Percentiles rank a stretch among this genome's conserved stretches.
Conservation (phyloP, 192 early-diverging fungal genomes). For the Gamsiella multidivaricata region DNA sequence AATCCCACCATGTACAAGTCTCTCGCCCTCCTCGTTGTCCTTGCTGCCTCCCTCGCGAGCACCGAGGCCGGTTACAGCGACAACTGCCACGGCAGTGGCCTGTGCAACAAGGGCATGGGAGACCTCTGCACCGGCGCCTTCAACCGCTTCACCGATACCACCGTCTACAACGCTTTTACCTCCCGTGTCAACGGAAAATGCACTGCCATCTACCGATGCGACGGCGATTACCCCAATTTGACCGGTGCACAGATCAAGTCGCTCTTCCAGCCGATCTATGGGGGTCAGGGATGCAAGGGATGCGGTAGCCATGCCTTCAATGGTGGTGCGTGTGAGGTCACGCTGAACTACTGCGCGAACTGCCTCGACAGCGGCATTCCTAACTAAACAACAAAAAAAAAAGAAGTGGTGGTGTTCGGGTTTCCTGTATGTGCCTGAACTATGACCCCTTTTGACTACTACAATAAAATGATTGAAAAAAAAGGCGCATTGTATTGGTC, state of each 20-base stretch:
- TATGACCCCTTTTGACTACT: too few species aligned
- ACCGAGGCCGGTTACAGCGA: slow-evolving; percentile 8
- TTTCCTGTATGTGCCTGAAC: background rate
- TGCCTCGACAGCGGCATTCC: slow-evolving; percentile 21
- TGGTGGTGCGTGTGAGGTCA: slow-evolving; percentile 40
- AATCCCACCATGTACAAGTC: slow-evolving; percentile 26
- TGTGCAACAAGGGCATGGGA: slow-evolving; percentile 36
- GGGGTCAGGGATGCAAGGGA: slow-evolving; percentile 48
- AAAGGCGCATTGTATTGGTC: too few species aligned
- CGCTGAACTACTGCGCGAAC: slow-evolving; percentile 35
- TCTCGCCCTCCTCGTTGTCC: slow-evolving; percentile 11
- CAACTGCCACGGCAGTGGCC: slow-evolving; percentile 26
- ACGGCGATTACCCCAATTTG: slow-evolving; percentile 14
- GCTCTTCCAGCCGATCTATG: slow-evolving; percentile 33
- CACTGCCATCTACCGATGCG: slow-evolving; percentile 31
- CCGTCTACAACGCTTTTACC: slow-evolving; percentile 23
- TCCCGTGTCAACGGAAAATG: slow-evolving; percentile 39
- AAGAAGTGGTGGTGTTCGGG: background rate
- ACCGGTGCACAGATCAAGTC: slow-evolving; percentile 34
- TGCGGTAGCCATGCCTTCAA: slow-evolving; percentile 52
- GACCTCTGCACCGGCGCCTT: slow-evolving; percentile 17
- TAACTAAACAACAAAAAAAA: slow-evolving; percentile 16
- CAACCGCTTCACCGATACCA: slow-evolving; percentile 36
- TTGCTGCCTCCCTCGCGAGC: slow-evolving; percentile 13
- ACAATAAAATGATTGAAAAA: too few species aligned